Base-by-base conservation (phyloP, 768 basidiomycete species). In the Boletus rubropictus region DNA sequence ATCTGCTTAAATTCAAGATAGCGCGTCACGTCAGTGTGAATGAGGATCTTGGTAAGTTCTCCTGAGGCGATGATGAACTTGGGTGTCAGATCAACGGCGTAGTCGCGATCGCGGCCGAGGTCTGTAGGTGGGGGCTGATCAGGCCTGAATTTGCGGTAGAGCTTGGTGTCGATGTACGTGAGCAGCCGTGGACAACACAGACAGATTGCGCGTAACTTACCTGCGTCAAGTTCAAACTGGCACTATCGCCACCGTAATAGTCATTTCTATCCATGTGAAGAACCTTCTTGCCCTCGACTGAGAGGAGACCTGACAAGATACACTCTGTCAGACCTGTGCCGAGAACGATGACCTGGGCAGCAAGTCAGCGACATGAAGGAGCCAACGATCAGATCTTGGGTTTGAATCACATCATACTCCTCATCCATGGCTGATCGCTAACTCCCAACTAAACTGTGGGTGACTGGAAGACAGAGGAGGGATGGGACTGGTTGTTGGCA, bases 1-100 rank as follows among this genome's bases (percentile, higher is more conserved):
- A 99, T 97, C 73, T 97, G 95, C 76, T 98, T 99, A 78, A 99
- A 99, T 66, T 98, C 96, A 61, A 99, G 85, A 71, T 99, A 99
- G 51, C 93, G 86, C 34, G 89, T 94, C 52, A 99, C 96, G 64
- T 99, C 93, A 54, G 96, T 98, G 74, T 98, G 94, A 34, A 99
- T 93, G 53, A 99, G 86, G 69, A 99, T 98, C 70, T 86, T 87
- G 44, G 94, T 96, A 62, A 99, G 84, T 69, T 97, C 94, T 46
- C 96, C 96, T 10, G 90, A 92, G 24, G 96, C 87, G 59, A 98
- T 93, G 75, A 98, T 98, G 75, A 99, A 99, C 72, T 99, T 98
- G 65, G 96, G 94, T 61, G 97, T 86, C 55, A 97, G 84, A 75
- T 97, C 96, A 56, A 98, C 86, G 46, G 92, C 92, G 61, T 96